A percentile compares a stretch with the other conserved stretches of the same genome.
phyloP scores from a whole-genome alignment of 75 land plant genomes.

The Pinus tabuliformis region DNA sequence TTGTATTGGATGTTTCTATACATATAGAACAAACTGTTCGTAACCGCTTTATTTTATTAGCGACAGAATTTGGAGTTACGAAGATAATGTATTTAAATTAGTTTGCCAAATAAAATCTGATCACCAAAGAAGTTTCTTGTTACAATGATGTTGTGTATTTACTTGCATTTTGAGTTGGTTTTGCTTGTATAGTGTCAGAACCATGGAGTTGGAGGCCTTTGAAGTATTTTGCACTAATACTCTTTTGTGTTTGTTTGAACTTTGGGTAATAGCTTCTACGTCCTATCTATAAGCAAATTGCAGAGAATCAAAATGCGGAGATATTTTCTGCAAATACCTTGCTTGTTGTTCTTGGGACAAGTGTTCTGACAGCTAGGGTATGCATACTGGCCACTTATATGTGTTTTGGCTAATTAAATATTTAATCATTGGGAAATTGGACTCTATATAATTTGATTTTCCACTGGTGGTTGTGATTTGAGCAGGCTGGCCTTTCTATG shows the following conservation, averaged over 20 bases:
- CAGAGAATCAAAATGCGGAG: constrained; percentile 98
- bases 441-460: not conserved
- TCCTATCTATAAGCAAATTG: constrained; percentile 95
- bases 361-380: constrained; percentile 97
- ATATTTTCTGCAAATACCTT: constrained; percentile 99
- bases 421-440: not conserved
- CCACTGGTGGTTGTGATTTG: constrained; percentile 5
- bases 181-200: not conserved
- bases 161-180: not conserved
- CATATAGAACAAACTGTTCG: no score
- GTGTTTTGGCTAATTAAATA: not conserved
- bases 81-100: not conserved
- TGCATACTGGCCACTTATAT: constrained; percentile 1
- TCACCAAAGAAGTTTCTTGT: not conserved
- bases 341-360: constrained; percentile 95
- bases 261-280: constrained; percentile 71
- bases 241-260: not conserved
- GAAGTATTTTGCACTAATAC: not conserved
- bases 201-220: not conserved
- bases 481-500: constrained; percentile 98
- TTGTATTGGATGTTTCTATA: no score
- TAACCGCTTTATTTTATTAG: no score
- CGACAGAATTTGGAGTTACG: no score
- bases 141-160: not conserved
- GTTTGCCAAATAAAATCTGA: not conserved